These are phyloP conservation scores for Nakazawaea ishiwadae DNA, from an alignment of 805 yeast genomes.

Conservation along the genomic window DNA sequence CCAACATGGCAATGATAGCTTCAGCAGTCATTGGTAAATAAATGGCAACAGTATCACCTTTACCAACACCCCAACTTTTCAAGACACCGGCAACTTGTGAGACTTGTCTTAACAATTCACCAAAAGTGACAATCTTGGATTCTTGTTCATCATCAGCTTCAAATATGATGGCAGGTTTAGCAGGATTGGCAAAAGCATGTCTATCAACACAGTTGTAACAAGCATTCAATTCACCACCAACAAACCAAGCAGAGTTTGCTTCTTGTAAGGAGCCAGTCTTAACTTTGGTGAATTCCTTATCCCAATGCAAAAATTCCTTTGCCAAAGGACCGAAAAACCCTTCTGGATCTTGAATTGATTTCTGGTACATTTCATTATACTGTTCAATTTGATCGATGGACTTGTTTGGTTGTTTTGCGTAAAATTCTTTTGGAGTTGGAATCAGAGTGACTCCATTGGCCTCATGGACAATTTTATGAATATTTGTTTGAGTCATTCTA, in stretches of 20 bases:
- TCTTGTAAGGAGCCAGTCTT: conserved; percentile 66
- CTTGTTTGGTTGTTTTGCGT: conserved; percentile 51
- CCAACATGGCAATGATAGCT: conserved; percentile 90
- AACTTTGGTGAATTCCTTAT: conserved; percentile 64
- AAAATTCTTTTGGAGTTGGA: conserved; percentile 52
- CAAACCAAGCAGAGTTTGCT: conserved; percentile 81
- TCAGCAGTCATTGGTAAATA: conserved; percentile 98
- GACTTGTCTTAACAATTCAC: conserved; percentile 80
- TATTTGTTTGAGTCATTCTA: conserved; percentile 7
- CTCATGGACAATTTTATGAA: conserved; percentile 53
- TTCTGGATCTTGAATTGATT: conserved; percentile 77
- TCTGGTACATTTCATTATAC: conserved; percentile 62
- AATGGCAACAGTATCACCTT: conserved; percentile 96
- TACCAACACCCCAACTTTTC: conserved; percentile 77
- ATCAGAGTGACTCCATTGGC: conserved; percentile 47
- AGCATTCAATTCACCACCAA: conserved; percentile 91
- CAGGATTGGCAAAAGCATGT: conserved; percentile 85
- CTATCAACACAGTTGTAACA: conserved; percentile 92
- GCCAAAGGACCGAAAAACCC: conserved; percentile 79
- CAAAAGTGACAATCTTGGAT: conserved; percentile 73
- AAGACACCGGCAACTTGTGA: conserved; percentile 83
- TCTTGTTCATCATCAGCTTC: conserved; percentile 90
- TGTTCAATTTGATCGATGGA: conserved; percentile 62
- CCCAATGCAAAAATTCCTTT: conserved; percentile 71
- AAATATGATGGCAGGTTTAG: conserved; percentile 79